A percentile compares a stretch with the other conserved stretches of the same genome.
These are phyloP conservation scores for Monilinia fructicola DNA, from an alignment of 2,329 filamentous ascomycete genomes.

Conservation along the genomic window DNA sequence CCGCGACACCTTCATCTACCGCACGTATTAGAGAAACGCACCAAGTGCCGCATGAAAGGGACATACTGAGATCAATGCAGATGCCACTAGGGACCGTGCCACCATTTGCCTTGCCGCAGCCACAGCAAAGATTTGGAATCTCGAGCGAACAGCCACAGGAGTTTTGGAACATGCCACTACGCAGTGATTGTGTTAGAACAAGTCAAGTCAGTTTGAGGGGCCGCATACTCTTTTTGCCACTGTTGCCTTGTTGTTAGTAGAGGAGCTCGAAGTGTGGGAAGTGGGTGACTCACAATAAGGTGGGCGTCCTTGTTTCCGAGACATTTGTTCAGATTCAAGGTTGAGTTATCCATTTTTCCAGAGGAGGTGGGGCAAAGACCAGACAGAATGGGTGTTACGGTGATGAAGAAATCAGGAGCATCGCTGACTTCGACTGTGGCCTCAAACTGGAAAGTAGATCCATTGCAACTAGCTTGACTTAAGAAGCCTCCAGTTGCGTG, in stretches of 20 bases:
- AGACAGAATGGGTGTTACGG: conserved; percentile 4
- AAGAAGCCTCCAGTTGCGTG: conserved; percentile 8
- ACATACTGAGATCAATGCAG: conserved; percentile 20
- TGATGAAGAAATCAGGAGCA: conserved; percentile 8
- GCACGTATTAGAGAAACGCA: not conserved
- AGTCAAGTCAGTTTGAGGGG: not conserved
- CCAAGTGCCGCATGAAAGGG: not conserved
- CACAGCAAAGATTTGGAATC: conserved; percentile 15
- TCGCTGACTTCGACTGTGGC: not conserved
- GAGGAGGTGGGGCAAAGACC: conserved; percentile 16
- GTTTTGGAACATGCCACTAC: conserved; percentile 21
- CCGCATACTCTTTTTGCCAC: conserved; percentile 16
- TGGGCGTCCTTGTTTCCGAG: conserved; percentile 17
- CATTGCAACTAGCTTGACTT: not conserved
- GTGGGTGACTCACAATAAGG: not conserved
- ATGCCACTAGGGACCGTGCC: not conserved
- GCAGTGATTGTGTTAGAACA: not conserved
- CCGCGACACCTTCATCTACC: conserved; percentile 10
- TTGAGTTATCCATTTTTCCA: conserved; percentile 5
- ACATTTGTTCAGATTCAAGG: conserved; percentile 16
- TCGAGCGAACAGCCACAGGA: conserved; percentile 13
- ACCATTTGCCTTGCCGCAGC: conserved; percentile 4
- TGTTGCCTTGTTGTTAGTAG: not conserved
- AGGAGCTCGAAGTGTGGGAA: not conserved
- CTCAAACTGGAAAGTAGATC: conserved; percentile 1